These are phyloP conservation scores for Sclerotinia nivalis DNA, from an alignment of 2,329 filamentous ascomycete species.

Conservation along the genomic window DNA sequence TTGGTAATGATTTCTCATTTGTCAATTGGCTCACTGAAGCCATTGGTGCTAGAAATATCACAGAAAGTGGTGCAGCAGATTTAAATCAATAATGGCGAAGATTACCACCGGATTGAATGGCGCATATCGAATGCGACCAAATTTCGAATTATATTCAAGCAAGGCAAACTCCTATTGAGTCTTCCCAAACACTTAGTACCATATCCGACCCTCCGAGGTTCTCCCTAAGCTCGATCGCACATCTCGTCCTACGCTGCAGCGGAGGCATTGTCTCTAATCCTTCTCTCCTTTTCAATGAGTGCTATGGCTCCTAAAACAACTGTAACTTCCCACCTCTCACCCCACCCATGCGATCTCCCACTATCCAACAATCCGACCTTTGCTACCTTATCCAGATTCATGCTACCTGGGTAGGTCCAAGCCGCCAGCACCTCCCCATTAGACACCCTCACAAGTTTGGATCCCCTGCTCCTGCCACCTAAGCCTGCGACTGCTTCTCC, in stretches of 20 bases:
- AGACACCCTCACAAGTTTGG: conserved; percentile 7
- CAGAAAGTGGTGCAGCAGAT: not conserved
- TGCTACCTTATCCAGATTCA: not conserved
- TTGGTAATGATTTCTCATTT: not conserved
- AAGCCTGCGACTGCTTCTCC: conserved; percentile 4
- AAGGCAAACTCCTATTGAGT: not conserved
- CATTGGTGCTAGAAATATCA: not conserved
- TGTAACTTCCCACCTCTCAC: conserved; percentile 22
- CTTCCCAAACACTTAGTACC: not conserved
- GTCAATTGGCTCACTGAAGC: not conserved
- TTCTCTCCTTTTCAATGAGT: conserved; percentile 9
- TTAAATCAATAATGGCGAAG: not conserved
- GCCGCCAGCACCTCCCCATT: conserved; percentile 11
- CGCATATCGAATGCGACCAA: not conserved
- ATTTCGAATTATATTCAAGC: not conserved
- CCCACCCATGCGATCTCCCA: conserved; percentile 1
- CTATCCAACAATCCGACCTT: conserved; percentile 20
- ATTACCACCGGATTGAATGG: not conserved
- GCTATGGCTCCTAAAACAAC: conserved; percentile 13
- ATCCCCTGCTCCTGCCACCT: not conserved
- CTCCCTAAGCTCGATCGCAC: not conserved
- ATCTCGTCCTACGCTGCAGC: not conserved
- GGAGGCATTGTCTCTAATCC: not conserved
- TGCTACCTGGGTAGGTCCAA: not conserved
- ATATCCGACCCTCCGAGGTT: not conserved